Evolutionary conservation across 2,329 filamentous ascomycete species (phyloP).

Genomic region (Penicillium occitanis): DNA sequence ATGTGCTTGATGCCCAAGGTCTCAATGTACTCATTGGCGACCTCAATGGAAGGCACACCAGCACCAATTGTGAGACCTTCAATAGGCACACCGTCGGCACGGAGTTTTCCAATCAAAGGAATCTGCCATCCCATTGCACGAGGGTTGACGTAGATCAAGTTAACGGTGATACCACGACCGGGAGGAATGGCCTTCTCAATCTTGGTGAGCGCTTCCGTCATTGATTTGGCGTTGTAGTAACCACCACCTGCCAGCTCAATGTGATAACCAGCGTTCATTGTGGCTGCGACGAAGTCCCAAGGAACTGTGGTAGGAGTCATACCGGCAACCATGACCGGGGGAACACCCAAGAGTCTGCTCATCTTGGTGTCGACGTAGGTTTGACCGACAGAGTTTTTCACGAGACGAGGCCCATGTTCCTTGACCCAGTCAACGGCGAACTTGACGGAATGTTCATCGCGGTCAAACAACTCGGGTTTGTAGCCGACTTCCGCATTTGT

Average conservation of each 20-base stretch:
- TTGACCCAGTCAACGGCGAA: constrained; percentile 98
- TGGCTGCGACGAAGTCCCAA: constrained; percentile 88
- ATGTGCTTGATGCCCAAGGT: constrained; percentile 93
- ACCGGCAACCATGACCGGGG: constrained; percentile 85
- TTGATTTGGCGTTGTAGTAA: constrained; percentile 78
- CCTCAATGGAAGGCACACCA: constrained; percentile 89
- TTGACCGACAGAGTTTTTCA: constrained; percentile 83
- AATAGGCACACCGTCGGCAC: constrained; percentile 83
- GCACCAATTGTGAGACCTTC: constrained; percentile 91
- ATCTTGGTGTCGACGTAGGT: constrained; percentile 97
- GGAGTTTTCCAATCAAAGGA: constrained; percentile 74
- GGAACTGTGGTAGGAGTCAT: constrained; percentile 91
- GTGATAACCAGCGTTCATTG: constrained; percentile 93
- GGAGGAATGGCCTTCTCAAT: constrained; percentile 82
- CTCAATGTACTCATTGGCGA: constrained; percentile 89
- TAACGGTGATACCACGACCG: constrained; percentile 83
- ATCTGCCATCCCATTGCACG: constrained; percentile 92
- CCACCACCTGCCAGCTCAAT: constrained; percentile 88
- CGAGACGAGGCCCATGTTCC: constrained; percentile 87
- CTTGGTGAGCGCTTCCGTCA: constrained; percentile 79
- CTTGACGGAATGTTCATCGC: constrained; percentile 91
- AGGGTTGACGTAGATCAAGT: constrained; percentile 88
- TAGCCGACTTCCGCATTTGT: constrained; percentile 90
- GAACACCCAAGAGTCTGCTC: constrained; percentile 79
- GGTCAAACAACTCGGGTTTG: constrained; percentile 96